Percentiles rank a stretch among this genome's conserved stretches.
Evolutionary conservation across 805 yeast species (phyloP).

Genomic region (Yamadazyma endophytica): DNA sequence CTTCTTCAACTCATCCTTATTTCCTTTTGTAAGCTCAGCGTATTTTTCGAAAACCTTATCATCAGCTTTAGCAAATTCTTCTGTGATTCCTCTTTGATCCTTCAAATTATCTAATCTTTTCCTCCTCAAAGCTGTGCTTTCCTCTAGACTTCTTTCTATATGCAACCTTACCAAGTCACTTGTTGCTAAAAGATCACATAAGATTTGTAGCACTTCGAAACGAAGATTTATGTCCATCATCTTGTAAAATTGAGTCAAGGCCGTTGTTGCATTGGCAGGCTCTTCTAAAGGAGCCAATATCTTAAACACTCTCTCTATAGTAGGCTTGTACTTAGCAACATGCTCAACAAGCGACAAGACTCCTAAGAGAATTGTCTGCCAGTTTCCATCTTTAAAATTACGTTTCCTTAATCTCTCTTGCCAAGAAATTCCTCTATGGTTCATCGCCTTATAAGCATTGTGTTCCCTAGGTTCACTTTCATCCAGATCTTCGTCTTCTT

Average conservation of each 20-base stretch:
- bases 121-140: slow-evolving; percentile 56
- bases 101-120: slow-evolving; percentile 62
- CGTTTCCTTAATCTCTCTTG: slow-evolving; percentile 70
- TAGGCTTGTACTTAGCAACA: slow-evolving; percentile 48
- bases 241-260: slow-evolving; percentile 51
- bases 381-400: slow-evolving; percentile 75
- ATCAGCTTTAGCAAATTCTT: slow-evolving; percentile 41
- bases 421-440: slow-evolving; percentile 67
- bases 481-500: slow-evolving; percentile 15
- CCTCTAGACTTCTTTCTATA: slow-evolving; percentile 68
- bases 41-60: slow-evolving; percentile 15
- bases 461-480: slow-evolving; percentile 21
- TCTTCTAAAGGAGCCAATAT: slow-evolving; percentile 54
- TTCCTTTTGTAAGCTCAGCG: slow-evolving; percentile 3
- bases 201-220: slow-evolving; percentile 53
- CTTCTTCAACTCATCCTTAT: too few species aligned
- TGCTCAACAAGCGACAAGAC: slow-evolving; percentile 58
- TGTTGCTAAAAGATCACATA: slow-evolving; percentile 59
- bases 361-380: slow-evolving; percentile 79
- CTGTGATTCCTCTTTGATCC: slow-evolving; percentile 52
- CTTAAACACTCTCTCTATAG: slow-evolving; percentile 48
- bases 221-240: slow-evolving; percentile 51
- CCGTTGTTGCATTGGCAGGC: slow-evolving; percentile 47
- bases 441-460: slow-evolving; percentile 47
- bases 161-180: slow-evolving; percentile 56